Evolutionary conservation across 1,139 yeast genomes (phyloP).

Genomic region (Suhomyces bribrorum): DNA sequence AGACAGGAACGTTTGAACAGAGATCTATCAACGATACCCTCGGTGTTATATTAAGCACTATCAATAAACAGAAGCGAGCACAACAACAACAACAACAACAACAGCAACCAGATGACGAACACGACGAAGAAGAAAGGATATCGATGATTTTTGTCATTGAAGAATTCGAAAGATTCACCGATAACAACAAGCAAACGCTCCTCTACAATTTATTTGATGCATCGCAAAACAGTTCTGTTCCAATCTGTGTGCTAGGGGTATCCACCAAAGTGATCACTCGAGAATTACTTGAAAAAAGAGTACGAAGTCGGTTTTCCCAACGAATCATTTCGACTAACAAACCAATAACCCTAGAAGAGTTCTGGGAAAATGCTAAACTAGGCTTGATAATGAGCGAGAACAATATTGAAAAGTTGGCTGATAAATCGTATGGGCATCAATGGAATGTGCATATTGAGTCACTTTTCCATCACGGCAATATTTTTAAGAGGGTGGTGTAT

Average conservation of each 20-base stretch:
- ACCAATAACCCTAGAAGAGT: slow-evolving; percentile 45
- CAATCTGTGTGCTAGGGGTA: slow-evolving; percentile 80
- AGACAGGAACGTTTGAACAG: slow-evolving; percentile 34
- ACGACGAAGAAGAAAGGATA: slow-evolving; percentile 23
- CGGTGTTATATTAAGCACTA: slow-evolving; percentile 36
- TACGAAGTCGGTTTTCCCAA: slow-evolving; percentile 86
- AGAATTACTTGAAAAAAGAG: slow-evolving; percentile 87
- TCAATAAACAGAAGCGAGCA: slow-evolving; percentile 26
- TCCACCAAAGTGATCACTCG: slow-evolving; percentile 74
- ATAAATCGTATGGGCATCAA: slow-evolving; percentile 27
- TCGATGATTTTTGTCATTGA: slow-evolving; percentile 80
- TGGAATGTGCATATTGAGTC: slow-evolving; percentile 57
- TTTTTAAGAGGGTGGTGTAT: slow-evolving; percentile 26
- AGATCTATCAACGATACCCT: slow-evolving; percentile 45
- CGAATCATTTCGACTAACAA: slow-evolving; percentile 64
- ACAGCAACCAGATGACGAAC: no score
- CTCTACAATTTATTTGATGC: slow-evolving; percentile 86
- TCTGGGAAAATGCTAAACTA: slow-evolving; percentile 35
- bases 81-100: slow-evolving; percentile 3
- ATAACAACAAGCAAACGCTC: slow-evolving; percentile 73
- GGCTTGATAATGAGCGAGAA: slow-evolving; percentile 27
- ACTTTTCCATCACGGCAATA: slow-evolving; percentile 15
- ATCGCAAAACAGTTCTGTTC: slow-evolving; percentile 71
- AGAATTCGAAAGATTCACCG: slow-evolving; percentile 79
- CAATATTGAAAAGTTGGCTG: slow-evolving; percentile 17